phyloP scores from a whole-genome alignment of 2,329 filamentous ascomycete species.

The Fusarium secorum region DNA sequence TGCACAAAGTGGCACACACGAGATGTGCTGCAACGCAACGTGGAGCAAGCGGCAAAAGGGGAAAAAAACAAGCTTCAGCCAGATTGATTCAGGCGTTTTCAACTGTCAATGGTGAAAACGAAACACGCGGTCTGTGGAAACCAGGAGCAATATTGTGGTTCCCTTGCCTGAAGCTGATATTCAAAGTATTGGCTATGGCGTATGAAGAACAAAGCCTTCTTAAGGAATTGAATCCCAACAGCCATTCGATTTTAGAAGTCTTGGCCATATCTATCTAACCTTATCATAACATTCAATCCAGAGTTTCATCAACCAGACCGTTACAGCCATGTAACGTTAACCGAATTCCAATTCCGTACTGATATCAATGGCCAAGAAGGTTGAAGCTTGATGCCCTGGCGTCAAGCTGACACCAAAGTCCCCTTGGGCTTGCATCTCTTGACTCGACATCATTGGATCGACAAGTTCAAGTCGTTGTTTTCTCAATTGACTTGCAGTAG shows the following conservation, averaged over 20 bases:
- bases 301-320: background rate
- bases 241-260: background rate
- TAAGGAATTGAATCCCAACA: background rate
- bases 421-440: constrained; percentile 10
- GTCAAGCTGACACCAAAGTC: background rate
- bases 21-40: constrained; percentile 19
- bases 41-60: constrained; percentile 29
- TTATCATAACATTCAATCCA: background rate
- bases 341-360: background rate
- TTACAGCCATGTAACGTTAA: background rate
- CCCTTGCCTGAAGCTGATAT: background rate
- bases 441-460: constrained; percentile 10
- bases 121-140: constrained; percentile 28
- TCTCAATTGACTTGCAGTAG: constrained; percentile 14
- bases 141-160: constrained; percentile 3
- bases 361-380: background rate
- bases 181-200: background rate
- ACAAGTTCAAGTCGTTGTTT: background rate
- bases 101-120: background rate
- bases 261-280: constrained; percentile 1
- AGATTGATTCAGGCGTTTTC: constrained; percentile 3
- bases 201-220: background rate
- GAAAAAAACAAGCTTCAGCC: constrained; percentile 18
- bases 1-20: constrained; percentile 14
- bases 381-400: constrained; percentile 16